phyloP scores from a whole-genome alignment of 345 rosid genomes.

The Geranium rotundifolium region DNA sequence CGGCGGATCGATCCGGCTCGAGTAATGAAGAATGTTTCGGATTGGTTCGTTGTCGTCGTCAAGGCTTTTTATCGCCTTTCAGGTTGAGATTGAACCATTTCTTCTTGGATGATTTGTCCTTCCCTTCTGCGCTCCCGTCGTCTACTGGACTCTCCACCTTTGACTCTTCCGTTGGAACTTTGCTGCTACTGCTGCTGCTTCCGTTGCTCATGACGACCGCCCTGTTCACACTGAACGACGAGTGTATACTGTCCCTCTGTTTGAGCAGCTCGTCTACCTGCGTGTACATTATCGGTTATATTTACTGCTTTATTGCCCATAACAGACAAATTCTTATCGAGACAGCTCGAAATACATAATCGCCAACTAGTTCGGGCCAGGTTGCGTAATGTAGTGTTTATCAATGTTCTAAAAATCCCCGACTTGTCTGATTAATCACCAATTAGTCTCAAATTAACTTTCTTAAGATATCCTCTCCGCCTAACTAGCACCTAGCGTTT shows the following conservation, averaged over 20 bases:
- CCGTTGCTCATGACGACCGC: slow-evolving; percentile 17
- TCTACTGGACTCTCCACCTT: slow-evolving; percentile 55
- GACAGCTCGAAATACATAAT: no score
- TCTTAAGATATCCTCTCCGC: no score
- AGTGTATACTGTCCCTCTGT: slow-evolving; percentile 68
- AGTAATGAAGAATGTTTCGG: background rate
- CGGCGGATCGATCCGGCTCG: background rate
- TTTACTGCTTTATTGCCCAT: no score
- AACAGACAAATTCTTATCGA: background rate
- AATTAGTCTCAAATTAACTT: no score
- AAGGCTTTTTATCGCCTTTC: slow-evolving; percentile 22
- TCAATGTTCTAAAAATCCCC: no score
- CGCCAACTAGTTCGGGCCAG: no score
- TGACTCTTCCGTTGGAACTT: slow-evolving; percentile 45
- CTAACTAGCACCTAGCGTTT: no score
- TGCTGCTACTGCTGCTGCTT: slow-evolving; percentile 70
- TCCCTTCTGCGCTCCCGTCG: slow-evolving; percentile 64
- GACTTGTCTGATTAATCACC: no score
- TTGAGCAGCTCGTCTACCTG: slow-evolving; percentile 92
- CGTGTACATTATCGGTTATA: background rate
- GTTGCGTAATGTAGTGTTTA: no score
- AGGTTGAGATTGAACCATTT: slow-evolving; percentile 94
- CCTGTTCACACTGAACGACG: slow-evolving; percentile 52
- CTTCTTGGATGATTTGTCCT: slow-evolving; percentile 73
- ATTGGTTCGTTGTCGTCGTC: background rate